A percentile compares a stretch with the other conserved stretches of the same genome.
phyloP scores from a whole-genome alignment of 768 basidiomycete genomes.

The Suillus variegatus region DNA sequence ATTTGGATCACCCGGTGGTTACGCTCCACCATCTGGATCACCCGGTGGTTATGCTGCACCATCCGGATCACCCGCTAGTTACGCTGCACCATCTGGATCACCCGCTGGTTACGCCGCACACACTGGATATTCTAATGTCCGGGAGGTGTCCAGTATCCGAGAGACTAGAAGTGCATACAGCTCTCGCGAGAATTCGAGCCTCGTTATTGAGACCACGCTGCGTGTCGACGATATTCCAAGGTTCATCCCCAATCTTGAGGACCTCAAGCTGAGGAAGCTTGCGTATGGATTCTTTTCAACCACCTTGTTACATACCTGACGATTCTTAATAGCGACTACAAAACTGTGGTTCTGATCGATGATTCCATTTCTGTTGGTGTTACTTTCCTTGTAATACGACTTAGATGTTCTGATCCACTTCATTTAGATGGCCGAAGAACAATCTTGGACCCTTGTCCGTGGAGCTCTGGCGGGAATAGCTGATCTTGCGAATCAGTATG shows the following conservation, averaged over 20 bases:
- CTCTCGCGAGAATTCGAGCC: neutral
- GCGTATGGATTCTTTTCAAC: constrained; percentile 3
- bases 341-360: constrained; percentile 32
- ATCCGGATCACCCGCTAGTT: too few species aligned
- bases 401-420: neutral
- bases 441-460: constrained; percentile 31
- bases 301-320: constrained; percentile 8
- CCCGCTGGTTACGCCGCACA: too few species aligned
- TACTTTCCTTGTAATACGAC: neutral
- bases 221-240: constrained; percentile 9
- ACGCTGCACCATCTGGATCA: too few species aligned
- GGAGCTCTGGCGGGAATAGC: constrained; percentile 36
- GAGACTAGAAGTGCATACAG: neutral
- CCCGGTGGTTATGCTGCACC: too few species aligned
- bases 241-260: constrained; percentile 12
- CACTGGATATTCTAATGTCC: neutral
- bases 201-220: neutral
- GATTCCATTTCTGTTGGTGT: constrained; percentile 30
- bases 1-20: too few species aligned
- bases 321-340: constrained; percentile 22
- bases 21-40: too few species aligned
- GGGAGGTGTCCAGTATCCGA: neutral
- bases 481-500: constrained; percentile 26
- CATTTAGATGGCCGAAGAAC: constrained; percentile 28
- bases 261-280: constrained; percentile 6